Percentiles rank a stretch among this genome's conserved stretches.
Evolutionary conservation across 495 filamentous ascomycete genomes (phyloP).

Genomic region (Xylaria bambusicola): DNA sequence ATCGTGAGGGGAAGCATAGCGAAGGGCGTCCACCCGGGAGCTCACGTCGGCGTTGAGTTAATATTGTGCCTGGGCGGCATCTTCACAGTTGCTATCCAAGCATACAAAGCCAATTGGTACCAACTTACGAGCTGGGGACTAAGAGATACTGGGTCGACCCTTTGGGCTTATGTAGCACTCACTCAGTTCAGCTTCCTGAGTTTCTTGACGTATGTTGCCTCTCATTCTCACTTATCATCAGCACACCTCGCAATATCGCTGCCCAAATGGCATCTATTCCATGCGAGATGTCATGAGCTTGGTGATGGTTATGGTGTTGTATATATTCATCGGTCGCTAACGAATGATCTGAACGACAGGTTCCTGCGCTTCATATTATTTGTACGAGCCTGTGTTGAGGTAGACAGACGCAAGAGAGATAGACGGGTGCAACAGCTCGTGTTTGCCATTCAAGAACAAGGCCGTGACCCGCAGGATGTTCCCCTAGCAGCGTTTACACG

Average conservation of each 20-base stretch:
- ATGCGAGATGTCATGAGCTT: no score
- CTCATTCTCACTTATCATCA: not conserved
- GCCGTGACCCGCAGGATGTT: conserved; percentile 6
- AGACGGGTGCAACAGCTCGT: conserved; percentile 14
- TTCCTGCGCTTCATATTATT: conserved; percentile 16
- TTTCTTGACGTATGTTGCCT: conserved; percentile 12
- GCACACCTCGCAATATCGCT: not conserved
- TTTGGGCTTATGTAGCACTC: conserved; percentile 1
- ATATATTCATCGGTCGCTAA: not conserved
- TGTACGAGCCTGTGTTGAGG: conserved; percentile 14
- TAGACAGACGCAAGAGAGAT: conserved; percentile 14
- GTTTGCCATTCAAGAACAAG: conserved; percentile 6
- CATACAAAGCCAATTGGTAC: not conserved
- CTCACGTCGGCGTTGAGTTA: conserved; percentile 16
- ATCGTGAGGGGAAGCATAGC: not conserved
- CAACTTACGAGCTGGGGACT: not conserved
- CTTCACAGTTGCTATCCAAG: not conserved
- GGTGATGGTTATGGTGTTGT: not conserved
- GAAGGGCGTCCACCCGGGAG: conserved; percentile 10
- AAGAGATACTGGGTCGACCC: not conserved
- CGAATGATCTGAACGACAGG: not conserved
- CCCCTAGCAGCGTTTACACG: not conserved
- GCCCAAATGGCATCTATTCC: not conserved
- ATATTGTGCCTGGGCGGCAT: conserved; percentile 6
- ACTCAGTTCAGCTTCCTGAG: conserved; percentile 14